A percentile compares a stretch with the other conserved stretches of the same genome.
phyloP scores from a whole-genome alignment of 805 yeast species.

The Zygotorulaspora chibaensis region DNA sequence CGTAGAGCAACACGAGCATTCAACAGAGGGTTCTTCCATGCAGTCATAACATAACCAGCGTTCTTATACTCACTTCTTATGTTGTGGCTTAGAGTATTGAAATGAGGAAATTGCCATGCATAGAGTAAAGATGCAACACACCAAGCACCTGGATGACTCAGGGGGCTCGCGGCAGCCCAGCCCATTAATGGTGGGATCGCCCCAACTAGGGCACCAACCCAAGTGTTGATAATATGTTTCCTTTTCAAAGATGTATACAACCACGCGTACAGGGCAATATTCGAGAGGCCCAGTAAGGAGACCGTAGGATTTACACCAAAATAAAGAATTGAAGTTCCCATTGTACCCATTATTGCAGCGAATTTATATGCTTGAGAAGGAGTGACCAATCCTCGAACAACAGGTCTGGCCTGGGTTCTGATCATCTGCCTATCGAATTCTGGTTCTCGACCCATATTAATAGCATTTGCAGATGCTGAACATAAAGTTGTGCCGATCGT shows the following conservation, averaged over 20 bases:
- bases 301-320: slow-evolving; percentile 85
- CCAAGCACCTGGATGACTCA: slow-evolving; percentile 91
- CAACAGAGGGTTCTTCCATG: slow-evolving; percentile 83
- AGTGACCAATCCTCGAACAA: slow-evolving; percentile 75
- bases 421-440: slow-evolving; percentile 82
- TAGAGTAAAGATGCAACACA: slow-evolving; percentile 81
- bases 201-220: slow-evolving; percentile 99
- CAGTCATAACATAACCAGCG: slow-evolving; percentile 98
- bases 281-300: slow-evolving; percentile 71
- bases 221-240: slow-evolving; percentile 79
- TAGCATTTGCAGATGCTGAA: slow-evolving; percentile 94
- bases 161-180: slow-evolving; percentile 88
- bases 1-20: slow-evolving; percentile 92
- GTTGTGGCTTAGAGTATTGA: slow-evolving; percentile 85
- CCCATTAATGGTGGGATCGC: slow-evolving; percentile 99
- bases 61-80: slow-evolving; percentile 80
- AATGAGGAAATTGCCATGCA: slow-evolving; percentile 99
- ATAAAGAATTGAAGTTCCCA: slow-evolving; percentile 66
- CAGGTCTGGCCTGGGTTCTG: slow-evolving; percentile 84
- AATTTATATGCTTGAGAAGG: slow-evolving; percentile 75
- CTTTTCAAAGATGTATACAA: slow-evolving; percentile 87
- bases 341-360: slow-evolving; percentile 67
- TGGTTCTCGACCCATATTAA: slow-evolving; percentile 96
- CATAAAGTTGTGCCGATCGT: slow-evolving; percentile 83
- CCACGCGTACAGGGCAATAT: slow-evolving; percentile 84